phyloP scores from a whole-genome alignment of 1,284 basidiomycete genomes.

The Peniophora sp. region DNA sequence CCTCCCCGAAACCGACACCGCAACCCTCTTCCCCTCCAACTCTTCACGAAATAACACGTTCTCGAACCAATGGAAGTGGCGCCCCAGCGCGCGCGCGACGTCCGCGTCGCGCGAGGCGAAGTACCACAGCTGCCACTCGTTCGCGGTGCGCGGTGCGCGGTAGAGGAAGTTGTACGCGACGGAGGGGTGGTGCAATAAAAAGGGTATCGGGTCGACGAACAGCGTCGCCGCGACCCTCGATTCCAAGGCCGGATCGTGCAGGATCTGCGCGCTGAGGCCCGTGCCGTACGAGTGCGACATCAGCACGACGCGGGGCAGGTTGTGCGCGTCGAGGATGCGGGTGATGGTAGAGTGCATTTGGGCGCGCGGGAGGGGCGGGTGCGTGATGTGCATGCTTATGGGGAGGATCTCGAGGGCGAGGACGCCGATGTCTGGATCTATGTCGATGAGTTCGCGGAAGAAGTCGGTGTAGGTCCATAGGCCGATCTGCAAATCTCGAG shows the following conservation, averaged over 20 bases:
- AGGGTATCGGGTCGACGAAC: conserved; percentile 56
- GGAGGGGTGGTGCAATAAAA: conserved; percentile 51
- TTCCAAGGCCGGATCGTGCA: conserved; percentile 25
- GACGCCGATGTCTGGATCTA: conserved; percentile 42
- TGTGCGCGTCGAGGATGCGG: conserved; percentile 35
- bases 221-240: conserved; percentile 32
- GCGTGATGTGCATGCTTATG: conserved; percentile 52
- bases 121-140: conserved; percentile 64
- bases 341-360: conserved; percentile 28
- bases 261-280: conserved; percentile 40
- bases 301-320: conserved; percentile 35
- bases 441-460: conserved; percentile 31
- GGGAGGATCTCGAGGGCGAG: conserved; percentile 51
- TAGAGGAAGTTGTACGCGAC: conserved; percentile 63
- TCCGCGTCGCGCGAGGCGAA: conserved; percentile 58
- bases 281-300: conserved; percentile 61
- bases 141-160: conserved; percentile 39
- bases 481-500: conserved; percentile 56
- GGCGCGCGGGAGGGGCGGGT: conserved; percentile 31
- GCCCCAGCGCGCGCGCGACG: conserved; percentile 44
- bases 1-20: conserved; percentile 39
- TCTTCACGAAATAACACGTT: conserved; percentile 56
- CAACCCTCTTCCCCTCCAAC: conserved; percentile 21
- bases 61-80: conserved; percentile 61
- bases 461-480: conserved; percentile 48